Evolutionary conservation across 1,139 yeast species (phyloP).

Genomic region (Candida dubliniensis): DNA sequence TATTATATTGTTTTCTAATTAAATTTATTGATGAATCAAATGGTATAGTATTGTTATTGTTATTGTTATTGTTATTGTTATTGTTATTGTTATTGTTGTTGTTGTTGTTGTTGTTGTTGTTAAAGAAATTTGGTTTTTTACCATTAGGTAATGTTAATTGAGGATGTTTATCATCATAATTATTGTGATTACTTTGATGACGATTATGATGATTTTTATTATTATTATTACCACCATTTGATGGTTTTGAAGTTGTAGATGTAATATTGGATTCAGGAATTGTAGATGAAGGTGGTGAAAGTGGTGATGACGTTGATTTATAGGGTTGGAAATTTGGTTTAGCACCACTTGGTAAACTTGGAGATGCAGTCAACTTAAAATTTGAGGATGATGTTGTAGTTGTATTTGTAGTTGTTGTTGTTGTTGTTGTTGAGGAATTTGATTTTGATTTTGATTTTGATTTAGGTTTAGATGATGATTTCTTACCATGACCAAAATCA

Average conservation of each 20-base stretch:
- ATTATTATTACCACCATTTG: background rate
- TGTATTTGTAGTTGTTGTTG: background rate
- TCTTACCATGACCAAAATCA: slow-evolving; percentile 34
- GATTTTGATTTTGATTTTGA: too few species aligned
- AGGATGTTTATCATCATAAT: background rate
- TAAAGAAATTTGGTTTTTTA: slow-evolving; percentile 31
- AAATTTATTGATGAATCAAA: background rate
- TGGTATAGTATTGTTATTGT: background rate
- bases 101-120: slow-evolving; percentile 15
- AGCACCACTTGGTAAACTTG: slow-evolving; percentile 33
- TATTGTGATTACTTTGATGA: background rate
- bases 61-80: slow-evolving; percentile 14
- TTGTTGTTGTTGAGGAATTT: too few species aligned
- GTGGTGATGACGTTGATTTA: slow-evolving; percentile 1
- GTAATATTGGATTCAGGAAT: background rate
- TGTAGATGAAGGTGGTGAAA: background rate
- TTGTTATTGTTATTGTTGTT: slow-evolving; percentile 10
- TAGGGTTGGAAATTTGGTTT: slow-evolving; percentile 28
- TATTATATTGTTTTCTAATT: slow-evolving; percentile 3
- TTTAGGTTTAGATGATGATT: too few species aligned
- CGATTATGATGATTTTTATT: too few species aligned
- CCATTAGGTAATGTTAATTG: slow-evolving; percentile 32
- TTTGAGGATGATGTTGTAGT: slow-evolving; percentile 7
- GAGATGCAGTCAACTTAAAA: slow-evolving; percentile 13
- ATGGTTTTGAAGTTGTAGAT: slow-evolving; percentile 2